Conservation (phyloP, 2,329 filamentous ascomycete genomes). For the Calycina marina region DNA sequence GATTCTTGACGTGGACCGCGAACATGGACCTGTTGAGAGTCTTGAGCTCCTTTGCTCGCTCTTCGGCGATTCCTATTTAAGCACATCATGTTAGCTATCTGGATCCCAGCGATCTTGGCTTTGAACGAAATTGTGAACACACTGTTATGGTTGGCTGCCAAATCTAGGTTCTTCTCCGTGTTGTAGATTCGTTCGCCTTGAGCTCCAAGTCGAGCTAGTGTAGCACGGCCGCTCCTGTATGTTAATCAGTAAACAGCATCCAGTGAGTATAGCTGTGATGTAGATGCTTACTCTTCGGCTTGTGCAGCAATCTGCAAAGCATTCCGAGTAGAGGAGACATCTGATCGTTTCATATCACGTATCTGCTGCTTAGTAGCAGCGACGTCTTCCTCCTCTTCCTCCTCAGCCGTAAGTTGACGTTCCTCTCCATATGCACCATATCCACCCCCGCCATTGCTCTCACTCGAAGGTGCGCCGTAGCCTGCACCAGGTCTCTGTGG, state of each 20-base stretch:
- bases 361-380: conserved; percentile 61
- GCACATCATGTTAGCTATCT: too few species aligned
- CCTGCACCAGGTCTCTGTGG: conserved; percentile 17
- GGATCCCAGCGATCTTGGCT: too few species aligned
- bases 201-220: conserved; percentile 56
- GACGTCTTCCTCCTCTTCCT: conserved; percentile 59
- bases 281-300: conserved; percentile 55
- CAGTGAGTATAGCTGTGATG: conserved; percentile 30
- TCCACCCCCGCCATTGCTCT: conserved; percentile 8
- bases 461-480: conserved; percentile 11
- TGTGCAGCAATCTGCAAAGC: conserved; percentile 52
- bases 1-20: conserved; percentile 62
- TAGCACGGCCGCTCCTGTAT: background rate
- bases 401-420: conserved; percentile 66
- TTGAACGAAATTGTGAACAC: too few species aligned
- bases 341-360: conserved; percentile 60
- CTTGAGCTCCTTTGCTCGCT: conserved; percentile 71
- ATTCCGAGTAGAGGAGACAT: conserved; percentile 58
- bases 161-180: conserved; percentile 69
- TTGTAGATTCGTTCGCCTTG: conserved; percentile 74
- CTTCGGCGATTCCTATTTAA: conserved; percentile 61
- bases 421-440: conserved; percentile 49
- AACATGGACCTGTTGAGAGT: conserved; percentile 86
- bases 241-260: background rate
- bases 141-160: conserved; percentile 63